phyloP scores from a whole-genome alignment of 371 early-diverging fungal genomes.

The Dinochytrium kinnereticum region DNA sequence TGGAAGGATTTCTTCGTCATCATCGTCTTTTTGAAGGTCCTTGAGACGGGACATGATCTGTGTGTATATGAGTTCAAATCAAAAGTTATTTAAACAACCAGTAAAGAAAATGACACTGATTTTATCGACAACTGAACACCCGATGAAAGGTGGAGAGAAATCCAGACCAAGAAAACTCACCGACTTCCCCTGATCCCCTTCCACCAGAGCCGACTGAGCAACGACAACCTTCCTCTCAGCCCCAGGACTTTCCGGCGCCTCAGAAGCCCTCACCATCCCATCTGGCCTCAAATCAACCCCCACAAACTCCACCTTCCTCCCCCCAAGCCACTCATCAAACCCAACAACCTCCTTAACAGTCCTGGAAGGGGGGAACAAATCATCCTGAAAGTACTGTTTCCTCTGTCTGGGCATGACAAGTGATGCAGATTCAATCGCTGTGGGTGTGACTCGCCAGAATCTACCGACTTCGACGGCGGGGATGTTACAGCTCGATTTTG shows the following conservation, averaged over 20 bases:
- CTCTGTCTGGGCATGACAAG: slow-evolving; percentile 75
- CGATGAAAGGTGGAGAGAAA: no score
- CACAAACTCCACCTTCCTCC: slow-evolving; percentile 15
- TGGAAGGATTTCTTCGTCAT: slow-evolving; percentile 48
- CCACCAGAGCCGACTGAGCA: slow-evolving; percentile 48
- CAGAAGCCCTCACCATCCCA: slow-evolving; percentile 58
- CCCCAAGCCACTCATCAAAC: slow-evolving; percentile 62
- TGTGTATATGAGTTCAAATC: no score
- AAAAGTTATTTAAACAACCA: no score
- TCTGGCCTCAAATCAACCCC: slow-evolving; percentile 62
- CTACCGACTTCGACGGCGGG: slow-evolving; percentile 66
- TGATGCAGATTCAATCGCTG: slow-evolving; percentile 69
- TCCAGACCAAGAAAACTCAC: neutral
- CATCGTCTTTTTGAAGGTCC: slow-evolving; percentile 55
- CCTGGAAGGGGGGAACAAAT: slow-evolving; percentile 72
- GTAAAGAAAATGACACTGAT: no score
- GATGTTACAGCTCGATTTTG: slow-evolving; percentile 70
- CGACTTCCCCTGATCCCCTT: slow-evolving; percentile 33
- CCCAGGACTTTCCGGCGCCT: slow-evolving; percentile 56
- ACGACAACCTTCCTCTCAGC: slow-evolving; percentile 55
- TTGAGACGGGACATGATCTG: slow-evolving; percentile 66
- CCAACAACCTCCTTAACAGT: slow-evolving; percentile 61
- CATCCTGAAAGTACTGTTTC: slow-evolving; percentile 87
- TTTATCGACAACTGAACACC: no score
- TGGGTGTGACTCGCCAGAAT: slow-evolving; percentile 70